These are phyloP conservation scores for Paramecium primaurelia DNA, from an alignment of 73 alveolate species.

Conservation along the genomic window DNA sequence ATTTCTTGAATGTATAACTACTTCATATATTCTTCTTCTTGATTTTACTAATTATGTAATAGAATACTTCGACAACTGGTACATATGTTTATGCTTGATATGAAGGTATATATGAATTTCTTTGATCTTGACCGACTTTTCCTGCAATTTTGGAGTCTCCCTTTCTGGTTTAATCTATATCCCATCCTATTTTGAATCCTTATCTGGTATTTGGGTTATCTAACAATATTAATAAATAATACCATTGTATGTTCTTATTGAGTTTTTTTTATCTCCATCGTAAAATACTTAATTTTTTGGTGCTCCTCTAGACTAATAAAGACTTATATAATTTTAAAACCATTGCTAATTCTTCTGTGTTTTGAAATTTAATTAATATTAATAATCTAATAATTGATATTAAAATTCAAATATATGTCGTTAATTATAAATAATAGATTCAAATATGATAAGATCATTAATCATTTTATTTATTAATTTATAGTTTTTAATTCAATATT, in stretches of 20 bases:
- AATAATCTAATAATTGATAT: neutral
- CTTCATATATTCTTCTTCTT: neutral
- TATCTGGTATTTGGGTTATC: neutral
- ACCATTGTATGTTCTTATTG: constrained; percentile 13
- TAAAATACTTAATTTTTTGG: neutral
- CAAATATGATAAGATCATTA: neutral
- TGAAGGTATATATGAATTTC: neutral
- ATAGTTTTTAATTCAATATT: neutral
- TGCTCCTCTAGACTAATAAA: constrained; percentile 47
- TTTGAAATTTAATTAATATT: neutral
- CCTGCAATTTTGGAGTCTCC: constrained; percentile 37
- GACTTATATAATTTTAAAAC: constrained; percentile 12
- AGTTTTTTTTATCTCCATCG: constrained; percentile 1
- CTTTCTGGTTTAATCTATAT: constrained; percentile 26
- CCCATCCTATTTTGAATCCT: constrained; percentile 52
- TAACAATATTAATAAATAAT: neutral
- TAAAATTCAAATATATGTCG: constrained; percentile 2
- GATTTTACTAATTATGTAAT: neutral
- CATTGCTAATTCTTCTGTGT: neutral
- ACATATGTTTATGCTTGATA: neutral
- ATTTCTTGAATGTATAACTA: neutral
- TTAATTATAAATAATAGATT: neutral
- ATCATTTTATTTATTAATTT: neutral
- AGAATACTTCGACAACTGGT: neutral
- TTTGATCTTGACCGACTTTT: constrained; percentile 8